These are phyloP conservation scores for Bonia amplexicaulis DNA, from an alignment of 176 grass and related monocot species.

Conservation along the genomic window DNA sequence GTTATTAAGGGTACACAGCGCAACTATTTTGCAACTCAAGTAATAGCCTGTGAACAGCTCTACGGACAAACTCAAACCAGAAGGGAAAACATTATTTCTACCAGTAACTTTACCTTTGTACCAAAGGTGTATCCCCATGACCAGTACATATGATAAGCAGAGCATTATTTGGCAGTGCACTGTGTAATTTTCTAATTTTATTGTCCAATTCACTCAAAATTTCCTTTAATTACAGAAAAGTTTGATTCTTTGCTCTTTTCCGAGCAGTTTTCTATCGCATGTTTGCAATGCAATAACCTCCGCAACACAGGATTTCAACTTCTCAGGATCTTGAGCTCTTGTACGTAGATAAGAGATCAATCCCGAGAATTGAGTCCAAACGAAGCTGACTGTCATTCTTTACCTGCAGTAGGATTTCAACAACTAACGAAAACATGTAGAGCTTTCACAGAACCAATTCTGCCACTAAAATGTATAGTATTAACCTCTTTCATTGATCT, in stretches of 20 bases:
- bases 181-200: conserved; percentile 63
- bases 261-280: conserved; percentile 52
- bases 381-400: conserved; percentile 75
- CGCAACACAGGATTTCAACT: conserved; percentile 59
- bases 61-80: conserved; percentile 14
- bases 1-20: background rate
- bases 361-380: conserved; percentile 85
- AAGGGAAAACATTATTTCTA: background rate
- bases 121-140: conserved; percentile 85
- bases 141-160: conserved; percentile 85
- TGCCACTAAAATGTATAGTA: background rate
- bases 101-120: conserved; percentile 63
- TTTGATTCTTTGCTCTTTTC: conserved; percentile 46
- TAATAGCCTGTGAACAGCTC: background rate
- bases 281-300: conserved; percentile 78
- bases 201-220: conserved; percentile 60
- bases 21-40: background rate
- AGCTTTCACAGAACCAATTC: background rate
- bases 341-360: conserved; percentile 58
- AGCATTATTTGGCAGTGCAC: conserved; percentile 56
- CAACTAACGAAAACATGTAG: conserved; percentile 9
- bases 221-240: conserved; percentile 65
- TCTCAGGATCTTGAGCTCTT: conserved; percentile 56
- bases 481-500: conserved; percentile 81
- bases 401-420: conserved; percentile 46